A percentile compares a stretch with the other conserved stretches of the same genome.
Evolutionary conservation across 306 rosid genomes (phyloP).

Genomic region (Trifolium repens): DNA sequence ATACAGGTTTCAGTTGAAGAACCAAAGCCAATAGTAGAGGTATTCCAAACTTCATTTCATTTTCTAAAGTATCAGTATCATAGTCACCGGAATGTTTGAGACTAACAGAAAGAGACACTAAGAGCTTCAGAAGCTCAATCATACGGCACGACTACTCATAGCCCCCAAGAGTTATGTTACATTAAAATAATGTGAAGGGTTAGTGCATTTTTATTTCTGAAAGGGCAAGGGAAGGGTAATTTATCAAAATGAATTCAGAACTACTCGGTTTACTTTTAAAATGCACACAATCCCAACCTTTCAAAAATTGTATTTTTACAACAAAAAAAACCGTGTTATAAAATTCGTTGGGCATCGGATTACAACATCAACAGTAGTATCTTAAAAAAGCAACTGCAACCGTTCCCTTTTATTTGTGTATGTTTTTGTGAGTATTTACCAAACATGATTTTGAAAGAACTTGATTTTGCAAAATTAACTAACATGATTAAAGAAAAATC

Average conservation of each 20-base stretch:
- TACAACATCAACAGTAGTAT: not conserved
- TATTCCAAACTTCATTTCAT: constrained; percentile 17
- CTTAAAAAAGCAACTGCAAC: not conserved
- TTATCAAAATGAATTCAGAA: not conserved
- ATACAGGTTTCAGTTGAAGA: not conserved
- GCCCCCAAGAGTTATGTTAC: not conserved
- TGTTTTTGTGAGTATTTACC: not conserved
- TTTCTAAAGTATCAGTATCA: not conserved
- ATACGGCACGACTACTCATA: not conserved
- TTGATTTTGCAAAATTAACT: not conserved
- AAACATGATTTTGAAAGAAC: not conserved
- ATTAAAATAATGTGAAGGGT: not conserved
- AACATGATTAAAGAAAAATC: not conserved
- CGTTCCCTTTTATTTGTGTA: not conserved
- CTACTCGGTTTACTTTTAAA: not conserved
- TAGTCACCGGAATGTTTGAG: not conserved
- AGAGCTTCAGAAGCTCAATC: constrained; percentile 9
- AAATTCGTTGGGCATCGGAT: not conserved
- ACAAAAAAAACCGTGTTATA: not conserved
- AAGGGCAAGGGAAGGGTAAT: not conserved
- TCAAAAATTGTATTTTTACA: not conserved
- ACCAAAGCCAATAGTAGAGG: not conserved
- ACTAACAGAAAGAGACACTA: not conserved
- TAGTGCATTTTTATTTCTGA: not conserved
- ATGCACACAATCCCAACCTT: not conserved